A percentile compares a stretch with the other conserved stretches of the same genome.
Evolutionary conservation across 2,329 filamentous ascomycete species (phyloP).

Genomic region (Aspergillus clavatus): DNA sequence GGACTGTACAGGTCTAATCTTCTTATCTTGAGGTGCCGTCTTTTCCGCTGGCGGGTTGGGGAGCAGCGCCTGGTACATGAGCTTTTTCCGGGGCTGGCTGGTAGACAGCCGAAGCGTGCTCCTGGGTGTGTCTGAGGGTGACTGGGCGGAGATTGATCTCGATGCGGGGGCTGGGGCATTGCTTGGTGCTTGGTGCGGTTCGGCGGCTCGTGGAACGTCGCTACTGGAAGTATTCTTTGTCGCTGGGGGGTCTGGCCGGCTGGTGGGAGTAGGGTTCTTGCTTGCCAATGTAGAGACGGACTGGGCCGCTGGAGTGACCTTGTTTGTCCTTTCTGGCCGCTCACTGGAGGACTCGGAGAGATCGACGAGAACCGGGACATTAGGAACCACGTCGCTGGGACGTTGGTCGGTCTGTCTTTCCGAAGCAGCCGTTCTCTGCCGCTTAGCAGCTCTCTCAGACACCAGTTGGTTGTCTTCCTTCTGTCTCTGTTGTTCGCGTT

Average conservation of each 20-base stretch:
- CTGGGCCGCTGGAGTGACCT: no score
- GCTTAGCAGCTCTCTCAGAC: slow-evolving; percentile 31
- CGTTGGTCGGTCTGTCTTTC: slow-evolving; percentile 9
- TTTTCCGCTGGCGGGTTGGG: slow-evolving; percentile 18
- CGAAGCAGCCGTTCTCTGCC: slow-evolving; percentile 21
- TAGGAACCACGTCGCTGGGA: slow-evolving; percentile 1
- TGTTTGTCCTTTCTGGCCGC: neutral
- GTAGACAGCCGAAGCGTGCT: slow-evolving; percentile 30
- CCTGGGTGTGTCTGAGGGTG: slow-evolving; percentile 9
- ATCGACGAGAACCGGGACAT: slow-evolving; percentile 17
- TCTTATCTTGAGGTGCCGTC: slow-evolving; percentile 2
- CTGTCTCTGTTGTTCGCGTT: slow-evolving; percentile 15
- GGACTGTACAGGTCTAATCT: slow-evolving; percentile 1
- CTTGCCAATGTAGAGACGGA: neutral
- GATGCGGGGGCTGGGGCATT: neutral
- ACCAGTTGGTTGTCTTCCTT: slow-evolving; percentile 6
- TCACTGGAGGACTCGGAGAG: slow-evolving; percentile 13
- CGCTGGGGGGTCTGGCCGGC: neutral
- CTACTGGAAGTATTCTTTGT: neutral
- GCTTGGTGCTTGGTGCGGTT: neutral
- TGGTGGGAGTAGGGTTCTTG: neutral
- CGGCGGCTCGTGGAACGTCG: neutral
- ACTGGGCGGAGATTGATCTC: neutral
- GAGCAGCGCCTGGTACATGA: slow-evolving; percentile 40
- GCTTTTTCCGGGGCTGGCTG: slow-evolving; percentile 38